Evolutionary conservation across 441 rosid genomes (phyloP), one percentile per base, ranked within the genome.

Genomic region (Populus hybrid): DNA sequence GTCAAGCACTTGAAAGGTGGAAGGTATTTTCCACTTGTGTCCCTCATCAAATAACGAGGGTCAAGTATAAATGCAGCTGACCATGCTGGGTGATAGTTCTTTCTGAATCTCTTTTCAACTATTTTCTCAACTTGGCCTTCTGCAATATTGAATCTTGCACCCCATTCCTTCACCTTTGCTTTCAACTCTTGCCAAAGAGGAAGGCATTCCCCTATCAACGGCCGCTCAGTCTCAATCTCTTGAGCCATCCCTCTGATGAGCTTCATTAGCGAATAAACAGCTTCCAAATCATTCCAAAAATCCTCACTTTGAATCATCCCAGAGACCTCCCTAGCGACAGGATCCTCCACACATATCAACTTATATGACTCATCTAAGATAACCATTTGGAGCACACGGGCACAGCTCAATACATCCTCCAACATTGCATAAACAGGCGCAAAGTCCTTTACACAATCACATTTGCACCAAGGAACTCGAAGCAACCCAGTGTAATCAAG

Each of bases 11-110:
- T 92, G 86, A 91, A 95, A 18, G 98, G 98, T 38, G 99, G 98
- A 75, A 95, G 97, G 81, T 90, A 94, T 73, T 94, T 95, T 23
- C 99, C 98, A 24, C 84, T 88, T 0, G 87, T 79, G 67, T 95
- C 98, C 80, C 92, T 91, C 78, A 91, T 85, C 82, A 93, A 85
- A 83, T 92, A 90, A 70, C 94, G 91, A 3, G 99, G 99, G 81
- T 95, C 99, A 6, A 95, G 97, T 72, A 95, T 85, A 26, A 86
- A 95, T 6, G 97, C 97, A 1, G 95, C 98, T 20, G 99, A 89
- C 99, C 98, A 94, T 63, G 99, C 98, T 1, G 99, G 99, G 74
- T 94, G 99, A 82, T 95, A 95, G 72, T 93, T 87, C 87, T 94
- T 94, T 84, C 82, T 84, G 86, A 95, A 95, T 78, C 98, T 89